Evolutionary conservation across 192 early-diverging fungal species (phyloP).

Genomic region (Radiomyces spectabilis): DNA sequence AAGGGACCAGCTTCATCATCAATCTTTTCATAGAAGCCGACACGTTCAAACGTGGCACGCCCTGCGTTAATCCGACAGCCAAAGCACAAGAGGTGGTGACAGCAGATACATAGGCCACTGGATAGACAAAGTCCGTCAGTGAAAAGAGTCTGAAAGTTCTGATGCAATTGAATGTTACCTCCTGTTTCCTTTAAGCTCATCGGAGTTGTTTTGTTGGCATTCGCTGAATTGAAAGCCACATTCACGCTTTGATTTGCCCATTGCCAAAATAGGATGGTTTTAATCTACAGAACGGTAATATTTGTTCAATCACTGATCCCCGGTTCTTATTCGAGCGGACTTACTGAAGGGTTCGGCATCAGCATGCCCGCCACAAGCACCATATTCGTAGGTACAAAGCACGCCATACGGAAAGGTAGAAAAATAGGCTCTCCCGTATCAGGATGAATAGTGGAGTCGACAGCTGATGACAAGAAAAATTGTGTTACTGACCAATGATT

Average conservation of each 20-base stretch:
- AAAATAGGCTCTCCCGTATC: constrained; percentile 75
- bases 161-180: constrained; percentile 26
- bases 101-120: constrained; percentile 67
- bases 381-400: constrained; percentile 80
- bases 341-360: constrained; percentile 69
- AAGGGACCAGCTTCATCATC: constrained; percentile 54
- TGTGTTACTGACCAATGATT: too few species aligned
- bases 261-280: constrained; percentile 65
- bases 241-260: constrained; percentile 81
- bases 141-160: not conserved
- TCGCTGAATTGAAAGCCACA: constrained; percentile 78
- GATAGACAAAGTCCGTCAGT: not conserved
- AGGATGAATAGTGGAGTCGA: constrained; percentile 74
- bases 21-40: constrained; percentile 31
- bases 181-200: constrained; percentile 70
- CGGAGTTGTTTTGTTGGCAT: constrained; percentile 75
- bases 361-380: constrained; percentile 79
- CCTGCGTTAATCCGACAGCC: constrained; percentile 63
- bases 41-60: constrained; percentile 49
- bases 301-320: too few species aligned
- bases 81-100: constrained; percentile 71
- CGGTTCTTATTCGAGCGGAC: not conserved
- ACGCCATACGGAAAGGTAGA: constrained; percentile 78
- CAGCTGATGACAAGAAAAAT: constrained; percentile 26
- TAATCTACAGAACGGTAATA: constrained; percentile 27